These are phyloP conservation scores for Candida koratica DNA, from an alignment of 805 yeast genomes.

Conservation along the genomic window DNA sequence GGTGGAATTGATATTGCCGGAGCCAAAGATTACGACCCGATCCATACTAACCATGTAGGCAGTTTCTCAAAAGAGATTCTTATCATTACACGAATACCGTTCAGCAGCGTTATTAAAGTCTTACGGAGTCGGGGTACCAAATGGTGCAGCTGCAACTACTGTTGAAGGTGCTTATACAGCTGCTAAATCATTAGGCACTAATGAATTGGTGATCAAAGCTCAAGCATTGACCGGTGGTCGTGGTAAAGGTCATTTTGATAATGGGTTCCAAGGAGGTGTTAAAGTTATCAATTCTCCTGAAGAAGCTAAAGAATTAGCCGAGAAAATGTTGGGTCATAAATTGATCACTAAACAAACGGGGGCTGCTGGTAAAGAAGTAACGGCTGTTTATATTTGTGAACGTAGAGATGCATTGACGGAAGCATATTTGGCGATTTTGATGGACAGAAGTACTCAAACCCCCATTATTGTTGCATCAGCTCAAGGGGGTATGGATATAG, in stretches of 20 bases:
- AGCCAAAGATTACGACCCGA: too few species aligned
- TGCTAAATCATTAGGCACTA: slow-evolving; percentile 71
- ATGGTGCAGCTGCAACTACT: slow-evolving; percentile 86
- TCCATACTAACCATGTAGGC: slow-evolving; percentile 17
- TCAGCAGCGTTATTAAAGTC: slow-evolving; percentile 80
- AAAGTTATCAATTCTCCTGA: slow-evolving; percentile 79
- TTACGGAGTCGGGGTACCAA: slow-evolving; percentile 88
- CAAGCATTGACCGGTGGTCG: slow-evolving; percentile 99
- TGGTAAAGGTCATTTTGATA: slow-evolving; percentile 97
- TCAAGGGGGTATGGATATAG: slow-evolving; percentile 99
- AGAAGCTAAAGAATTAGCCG: slow-evolving; percentile 82
- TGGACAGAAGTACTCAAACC: slow-evolving; percentile 88
- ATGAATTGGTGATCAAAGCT: slow-evolving; percentile 92
- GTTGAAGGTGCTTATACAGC: slow-evolving; percentile 82
- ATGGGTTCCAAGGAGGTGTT: slow-evolving; percentile 95
- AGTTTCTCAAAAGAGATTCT: slow-evolving; percentile 51
- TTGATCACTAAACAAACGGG: slow-evolving; percentile 98
- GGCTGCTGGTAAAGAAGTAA: slow-evolving; percentile 92
- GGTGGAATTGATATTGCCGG: too few species aligned
- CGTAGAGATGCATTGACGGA: slow-evolving; percentile 92
- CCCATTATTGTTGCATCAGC: slow-evolving; percentile 94
- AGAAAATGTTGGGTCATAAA: slow-evolving; percentile 87
- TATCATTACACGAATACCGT: slow-evolving; percentile 94
- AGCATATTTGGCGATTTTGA: slow-evolving; percentile 89
- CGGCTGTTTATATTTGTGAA: slow-evolving; percentile 94